Conservation (phyloP, 2,329 filamentous ascomycete genomes). For the Apiospora pterosperma region DNA sequence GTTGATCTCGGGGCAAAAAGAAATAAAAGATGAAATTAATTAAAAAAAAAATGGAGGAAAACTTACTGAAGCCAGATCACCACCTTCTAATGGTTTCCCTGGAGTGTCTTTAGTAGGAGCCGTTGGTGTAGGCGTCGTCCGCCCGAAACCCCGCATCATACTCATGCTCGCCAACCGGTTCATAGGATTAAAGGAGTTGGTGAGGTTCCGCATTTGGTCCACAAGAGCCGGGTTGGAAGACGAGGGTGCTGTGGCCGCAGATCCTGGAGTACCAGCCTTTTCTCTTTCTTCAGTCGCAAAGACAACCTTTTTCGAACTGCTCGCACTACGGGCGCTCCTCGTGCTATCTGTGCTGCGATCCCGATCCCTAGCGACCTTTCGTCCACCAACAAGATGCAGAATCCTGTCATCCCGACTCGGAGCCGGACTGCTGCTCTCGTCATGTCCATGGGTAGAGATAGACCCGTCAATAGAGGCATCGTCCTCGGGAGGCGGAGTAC, state of each 20-base stretch:
- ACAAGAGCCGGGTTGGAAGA: conserved; percentile 59
- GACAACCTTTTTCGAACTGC: conserved; percentile 56
- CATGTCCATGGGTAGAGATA: conserved; percentile 45
- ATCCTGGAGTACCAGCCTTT: conserved; percentile 32
- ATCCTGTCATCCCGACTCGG: conserved; percentile 58
- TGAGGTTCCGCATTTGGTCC: conserved; percentile 77
- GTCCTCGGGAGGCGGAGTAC: conserved; percentile 63
- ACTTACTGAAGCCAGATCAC: conserved; percentile 55
- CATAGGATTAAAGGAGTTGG: conserved; percentile 79
- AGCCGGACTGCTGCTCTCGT: conserved; percentile 30
- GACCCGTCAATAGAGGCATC: conserved; percentile 57
- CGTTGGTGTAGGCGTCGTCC: conserved; percentile 41
- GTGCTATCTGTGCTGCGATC: conserved; percentile 65
- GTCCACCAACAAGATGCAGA: conserved; percentile 68
- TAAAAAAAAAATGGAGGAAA: not conserved
- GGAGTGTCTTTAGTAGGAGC: conserved; percentile 33
- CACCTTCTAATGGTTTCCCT: conserved; percentile 43
- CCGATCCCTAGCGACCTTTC: conserved; percentile 59
- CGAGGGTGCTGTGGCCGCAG: conserved; percentile 24
- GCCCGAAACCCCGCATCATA: conserved; percentile 72
- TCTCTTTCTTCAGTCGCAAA: conserved; percentile 43
- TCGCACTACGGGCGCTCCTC: conserved; percentile 57
- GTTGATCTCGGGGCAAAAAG: not conserved
- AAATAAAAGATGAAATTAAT: not conserved
- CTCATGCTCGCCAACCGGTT: conserved; percentile 72